phyloP scores from a whole-genome alignment of 805 yeast genomes.

The Spathaspora boniae region DNA sequence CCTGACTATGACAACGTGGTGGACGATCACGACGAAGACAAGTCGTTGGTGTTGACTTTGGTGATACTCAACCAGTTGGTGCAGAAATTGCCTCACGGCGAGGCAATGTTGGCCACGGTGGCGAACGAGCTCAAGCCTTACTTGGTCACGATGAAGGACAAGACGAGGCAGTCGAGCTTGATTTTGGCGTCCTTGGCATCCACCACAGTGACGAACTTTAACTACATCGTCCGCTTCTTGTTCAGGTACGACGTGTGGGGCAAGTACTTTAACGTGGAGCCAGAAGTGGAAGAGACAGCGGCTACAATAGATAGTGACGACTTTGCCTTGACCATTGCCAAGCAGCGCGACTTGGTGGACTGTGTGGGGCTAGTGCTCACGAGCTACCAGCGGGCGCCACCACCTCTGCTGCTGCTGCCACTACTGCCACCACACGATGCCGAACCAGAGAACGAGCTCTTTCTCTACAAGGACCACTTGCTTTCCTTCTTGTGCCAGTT shows the following conservation, averaged over 20 bases:
- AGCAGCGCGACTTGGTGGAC: constrained; percentile 58
- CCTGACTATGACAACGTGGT: constrained; percentile 17
- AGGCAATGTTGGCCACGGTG: constrained; percentile 34
- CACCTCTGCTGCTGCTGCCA: too few relatives aligned
- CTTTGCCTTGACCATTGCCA: constrained; percentile 43
- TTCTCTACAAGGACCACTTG: constrained; percentile 59
- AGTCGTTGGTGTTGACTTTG: constrained; percentile 34
- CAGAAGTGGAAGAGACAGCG: constrained; percentile 19
- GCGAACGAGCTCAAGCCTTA: constrained; percentile 51
- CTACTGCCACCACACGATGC: constrained; percentile 10
- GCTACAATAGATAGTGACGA: constrained; percentile 22
- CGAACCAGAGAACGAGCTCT: constrained; percentile 34
- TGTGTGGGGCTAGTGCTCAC: constrained; percentile 56
- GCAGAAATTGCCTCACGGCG: constrained; percentile 28
- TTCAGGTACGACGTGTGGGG: constrained; percentile 42
- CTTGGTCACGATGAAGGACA: constrained; percentile 47
- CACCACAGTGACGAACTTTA: constrained; percentile 43
- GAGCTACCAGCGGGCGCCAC: constrained; percentile 34
- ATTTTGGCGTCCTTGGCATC: constrained; percentile 55
- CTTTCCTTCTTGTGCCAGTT: constrained; percentile 66
- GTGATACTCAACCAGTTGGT: constrained; percentile 41
- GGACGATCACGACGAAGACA: constrained; percentile 35
- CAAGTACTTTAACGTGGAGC: constrained; percentile 25
- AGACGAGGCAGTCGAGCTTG: constrained; percentile 61
- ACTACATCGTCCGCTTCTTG: constrained; percentile 40